Conservation (phyloP, 306 rosid species). For the Cicer yamashitae region DNA sequence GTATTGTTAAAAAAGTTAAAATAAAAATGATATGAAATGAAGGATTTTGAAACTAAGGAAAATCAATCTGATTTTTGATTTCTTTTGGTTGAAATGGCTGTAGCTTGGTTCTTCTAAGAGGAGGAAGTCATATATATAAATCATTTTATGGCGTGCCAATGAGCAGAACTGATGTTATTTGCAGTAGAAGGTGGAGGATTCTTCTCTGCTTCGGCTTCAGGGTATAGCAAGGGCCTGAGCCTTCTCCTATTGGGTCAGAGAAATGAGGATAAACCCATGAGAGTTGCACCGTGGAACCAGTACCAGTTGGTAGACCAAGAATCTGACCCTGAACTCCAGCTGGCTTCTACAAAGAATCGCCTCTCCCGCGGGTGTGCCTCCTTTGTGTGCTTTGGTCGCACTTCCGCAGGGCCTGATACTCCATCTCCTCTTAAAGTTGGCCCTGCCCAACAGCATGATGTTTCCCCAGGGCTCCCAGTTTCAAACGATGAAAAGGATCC, state of each 20-base stretch:
- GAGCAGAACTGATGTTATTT: conserved; percentile 96
- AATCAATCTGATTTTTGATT: conserved; percentile 44
- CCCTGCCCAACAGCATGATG: conserved; percentile 82
- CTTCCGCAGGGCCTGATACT: conserved; percentile 83
- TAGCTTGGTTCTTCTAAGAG: conserved; percentile 57
- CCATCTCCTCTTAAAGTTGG: conserved; percentile 88
- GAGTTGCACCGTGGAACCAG: conserved; percentile 98
- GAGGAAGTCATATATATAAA: conserved; percentile 48
- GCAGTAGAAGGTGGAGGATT: conserved; percentile 99
- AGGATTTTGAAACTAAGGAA: conserved; percentile 18
- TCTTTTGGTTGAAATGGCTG: conserved; percentile 47
- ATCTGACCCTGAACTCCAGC: conserved; percentile 91
- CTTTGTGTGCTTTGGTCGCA: conserved; percentile 92
- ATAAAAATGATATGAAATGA: conserved; percentile 4
- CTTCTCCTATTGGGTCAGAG: conserved; percentile 93
- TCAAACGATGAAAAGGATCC: conserved; percentile 65
- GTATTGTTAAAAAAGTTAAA: conserved; percentile 2
- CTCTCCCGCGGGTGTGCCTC: conserved; percentile 87
- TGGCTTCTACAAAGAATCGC: conserved; percentile 87
- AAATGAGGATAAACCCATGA: conserved; percentile 94
- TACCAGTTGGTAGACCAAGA: conserved; percentile 97
- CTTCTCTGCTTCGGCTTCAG: conserved; percentile 98
- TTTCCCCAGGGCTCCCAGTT: conserved; percentile 57
- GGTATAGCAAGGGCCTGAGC: conserved; percentile 95
- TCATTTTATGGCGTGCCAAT: conserved; percentile 66